Evolutionary conservation across 2,329 filamentous ascomycete species (phyloP).

Genomic region (Coniochaeta prunicola): DNA sequence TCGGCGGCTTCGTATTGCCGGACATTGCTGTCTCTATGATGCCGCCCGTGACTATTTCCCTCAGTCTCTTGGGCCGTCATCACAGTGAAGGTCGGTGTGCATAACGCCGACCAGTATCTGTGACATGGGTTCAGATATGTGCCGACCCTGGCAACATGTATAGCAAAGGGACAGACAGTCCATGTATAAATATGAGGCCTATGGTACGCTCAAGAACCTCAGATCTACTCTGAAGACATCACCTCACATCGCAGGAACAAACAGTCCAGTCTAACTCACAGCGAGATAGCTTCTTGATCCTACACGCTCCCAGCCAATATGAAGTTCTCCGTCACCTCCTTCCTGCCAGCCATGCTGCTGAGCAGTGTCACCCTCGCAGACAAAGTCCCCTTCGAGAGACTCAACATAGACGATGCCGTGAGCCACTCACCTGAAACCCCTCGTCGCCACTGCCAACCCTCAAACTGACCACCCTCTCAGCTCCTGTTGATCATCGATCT

Average conservation of each 20-base stretch:
- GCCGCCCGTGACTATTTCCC: not conserved
- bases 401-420: slow-evolving; percentile 22
- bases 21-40: not conserved
- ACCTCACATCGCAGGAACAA: not conserved
- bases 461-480: slow-evolving; percentile 18
- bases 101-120: not conserved
- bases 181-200: not conserved
- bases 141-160: not conserved
- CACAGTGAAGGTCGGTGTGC: not conserved
- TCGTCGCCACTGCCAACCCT: not conserved
- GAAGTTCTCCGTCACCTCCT: not conserved
- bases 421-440: not conserved
- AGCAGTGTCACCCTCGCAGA: slow-evolving; percentile 8
- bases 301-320: not conserved
- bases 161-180: not conserved
- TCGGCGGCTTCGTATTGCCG: not conserved
- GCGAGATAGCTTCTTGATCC: no score
- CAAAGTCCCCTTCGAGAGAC: slow-evolving; percentile 17
- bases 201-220: not conserved
- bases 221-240: no score
- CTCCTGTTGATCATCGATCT: slow-evolving; percentile 52
- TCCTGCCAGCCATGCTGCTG: not conserved
- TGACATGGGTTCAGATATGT: not conserved
- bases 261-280: no score
- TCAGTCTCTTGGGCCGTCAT: not conserved